Conservation (phyloP, 2,329 filamentous ascomycete genomes). For the Sclerotinia glacialis region DNA sequence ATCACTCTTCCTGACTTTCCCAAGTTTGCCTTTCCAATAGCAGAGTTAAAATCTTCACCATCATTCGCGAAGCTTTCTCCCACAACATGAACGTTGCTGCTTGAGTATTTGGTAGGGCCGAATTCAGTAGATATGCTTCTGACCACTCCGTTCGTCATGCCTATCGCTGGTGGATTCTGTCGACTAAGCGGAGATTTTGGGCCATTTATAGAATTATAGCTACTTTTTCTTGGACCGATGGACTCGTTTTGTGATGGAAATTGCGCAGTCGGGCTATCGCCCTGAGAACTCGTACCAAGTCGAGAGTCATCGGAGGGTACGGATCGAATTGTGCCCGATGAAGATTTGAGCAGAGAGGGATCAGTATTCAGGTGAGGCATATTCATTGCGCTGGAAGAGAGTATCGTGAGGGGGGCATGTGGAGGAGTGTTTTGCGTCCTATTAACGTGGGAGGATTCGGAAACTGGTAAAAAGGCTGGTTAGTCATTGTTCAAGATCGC, state of each 20-base stretch:
- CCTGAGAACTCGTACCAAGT: slow-evolving; percentile 24
- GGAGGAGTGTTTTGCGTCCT: slow-evolving; percentile 9
- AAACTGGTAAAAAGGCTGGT: slow-evolving; percentile 13
- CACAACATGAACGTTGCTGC: slow-evolving; percentile 27
- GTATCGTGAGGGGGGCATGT: slow-evolving; percentile 19
- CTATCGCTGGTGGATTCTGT: slow-evolving; percentile 29
- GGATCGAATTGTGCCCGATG: slow-evolving; percentile 35
- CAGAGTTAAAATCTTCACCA: slow-evolving; percentile 56
- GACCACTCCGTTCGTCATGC: slow-evolving; percentile 25
- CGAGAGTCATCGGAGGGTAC: slow-evolving; percentile 32
- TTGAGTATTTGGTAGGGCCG: slow-evolving; percentile 31
- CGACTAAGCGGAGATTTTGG: slow-evolving; percentile 30
- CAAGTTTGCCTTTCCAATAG: slow-evolving; percentile 65
- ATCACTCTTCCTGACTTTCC: slow-evolving; percentile 78
- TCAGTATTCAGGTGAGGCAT: slow-evolving; percentile 24
- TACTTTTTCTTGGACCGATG: slow-evolving; percentile 28
- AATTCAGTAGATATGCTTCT: slow-evolving; percentile 38
- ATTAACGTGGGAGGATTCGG: slow-evolving; percentile 3
- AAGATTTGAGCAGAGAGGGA: slow-evolving; percentile 25
- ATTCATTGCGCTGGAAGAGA: slow-evolving; percentile 35
- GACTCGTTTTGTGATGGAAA: slow-evolving; percentile 27
- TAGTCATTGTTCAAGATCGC: slow-evolving; percentile 15
- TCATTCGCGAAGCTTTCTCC: slow-evolving; percentile 26
- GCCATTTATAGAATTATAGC: slow-evolving; percentile 24
- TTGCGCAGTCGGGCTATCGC: slow-evolving; percentile 18